phyloP scores from a whole-genome alignment of 306 rosid species.

The Quillaja saponaria region DNA sequence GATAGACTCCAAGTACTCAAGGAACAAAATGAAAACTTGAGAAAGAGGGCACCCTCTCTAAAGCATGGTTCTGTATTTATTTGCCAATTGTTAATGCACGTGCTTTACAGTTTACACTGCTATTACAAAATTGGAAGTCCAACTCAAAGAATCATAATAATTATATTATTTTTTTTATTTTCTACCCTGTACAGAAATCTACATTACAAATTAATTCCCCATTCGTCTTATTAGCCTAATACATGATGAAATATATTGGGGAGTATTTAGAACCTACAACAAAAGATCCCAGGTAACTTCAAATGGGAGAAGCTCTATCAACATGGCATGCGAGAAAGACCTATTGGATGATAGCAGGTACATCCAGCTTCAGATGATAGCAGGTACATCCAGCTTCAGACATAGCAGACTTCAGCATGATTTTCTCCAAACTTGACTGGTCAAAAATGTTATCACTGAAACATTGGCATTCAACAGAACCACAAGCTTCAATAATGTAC shows the following conservation, averaged over 20 bases:
- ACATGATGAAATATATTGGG: conserved; percentile 1
- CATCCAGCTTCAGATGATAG: conserved; percentile 27
- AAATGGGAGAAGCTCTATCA: background rate
- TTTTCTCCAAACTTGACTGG: too few relatives aligned
- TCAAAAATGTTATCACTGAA: conserved; percentile 23
- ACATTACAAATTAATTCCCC: conserved; percentile 20
- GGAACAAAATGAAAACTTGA: too few relatives aligned
- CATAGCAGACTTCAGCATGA: conserved; percentile 6
- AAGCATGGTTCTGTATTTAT: too few relatives aligned
- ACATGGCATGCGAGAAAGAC: conserved; percentile 15
- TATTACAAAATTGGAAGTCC: too few relatives aligned
- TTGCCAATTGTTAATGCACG: too few relatives aligned
- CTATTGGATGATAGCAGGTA: conserved; percentile 7
- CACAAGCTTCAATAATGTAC: conserved; percentile 21
- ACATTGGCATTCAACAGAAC: conserved; percentile 16
- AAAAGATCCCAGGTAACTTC: conserved; percentile 9
- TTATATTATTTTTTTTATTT: conserved; percentile 33
- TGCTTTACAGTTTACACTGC: too few relatives aligned
- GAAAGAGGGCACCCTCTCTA: too few relatives aligned
- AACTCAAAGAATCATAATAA: too few relatives aligned
- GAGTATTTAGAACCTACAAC: conserved; percentile 34
- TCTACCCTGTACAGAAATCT: conserved; percentile 38
- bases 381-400: too few relatives aligned
- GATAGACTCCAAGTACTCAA: too few relatives aligned
- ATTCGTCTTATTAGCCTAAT: conserved; percentile 11